These are phyloP conservation scores for Blastobotrys serpentis DNA, from an alignment of 1,139 yeast genomes.

Conservation along the genomic window DNA sequence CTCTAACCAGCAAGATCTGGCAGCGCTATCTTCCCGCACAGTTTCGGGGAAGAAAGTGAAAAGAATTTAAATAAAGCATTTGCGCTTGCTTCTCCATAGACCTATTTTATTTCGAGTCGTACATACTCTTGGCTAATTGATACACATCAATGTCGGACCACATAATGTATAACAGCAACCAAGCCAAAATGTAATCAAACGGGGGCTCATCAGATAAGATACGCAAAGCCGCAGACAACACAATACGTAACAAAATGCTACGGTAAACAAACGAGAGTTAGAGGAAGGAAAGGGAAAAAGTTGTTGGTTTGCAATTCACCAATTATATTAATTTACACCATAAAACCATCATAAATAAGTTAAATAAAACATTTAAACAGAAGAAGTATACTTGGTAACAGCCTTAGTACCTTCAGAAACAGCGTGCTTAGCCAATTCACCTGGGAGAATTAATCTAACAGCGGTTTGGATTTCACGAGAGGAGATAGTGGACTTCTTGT, in stretches of 20 bases:
- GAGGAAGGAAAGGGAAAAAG: too few relatives aligned
- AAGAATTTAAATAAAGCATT: not conserved
- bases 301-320: conserved; percentile 3
- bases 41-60: not conserved
- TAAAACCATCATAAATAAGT: conserved; percentile 18
- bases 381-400: conserved; percentile 96
- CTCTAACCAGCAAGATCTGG: not conserved
- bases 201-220: too few relatives aligned
- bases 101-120: not conserved
- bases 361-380: conserved; percentile 29
- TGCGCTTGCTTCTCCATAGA: not conserved
- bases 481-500: conserved; percentile 97
- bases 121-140: too few relatives aligned
- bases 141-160: too few relatives aligned
- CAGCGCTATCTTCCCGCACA: too few relatives aligned
- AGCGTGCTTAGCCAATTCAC: conserved; percentile 99
- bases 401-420: conserved; percentile 99
- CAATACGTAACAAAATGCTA: not conserved
- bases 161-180: not conserved
- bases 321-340: conserved; percentile 10
- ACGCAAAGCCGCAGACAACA: too few relatives aligned
- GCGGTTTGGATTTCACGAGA: conserved; percentile 99
- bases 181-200: not conserved
- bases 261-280: too few relatives aligned
- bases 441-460: conserved; percentile 97